These are phyloP conservation scores for Metschnikowia rubicola DNA, from an alignment of 805 yeast species.

Conservation along the genomic window DNA sequence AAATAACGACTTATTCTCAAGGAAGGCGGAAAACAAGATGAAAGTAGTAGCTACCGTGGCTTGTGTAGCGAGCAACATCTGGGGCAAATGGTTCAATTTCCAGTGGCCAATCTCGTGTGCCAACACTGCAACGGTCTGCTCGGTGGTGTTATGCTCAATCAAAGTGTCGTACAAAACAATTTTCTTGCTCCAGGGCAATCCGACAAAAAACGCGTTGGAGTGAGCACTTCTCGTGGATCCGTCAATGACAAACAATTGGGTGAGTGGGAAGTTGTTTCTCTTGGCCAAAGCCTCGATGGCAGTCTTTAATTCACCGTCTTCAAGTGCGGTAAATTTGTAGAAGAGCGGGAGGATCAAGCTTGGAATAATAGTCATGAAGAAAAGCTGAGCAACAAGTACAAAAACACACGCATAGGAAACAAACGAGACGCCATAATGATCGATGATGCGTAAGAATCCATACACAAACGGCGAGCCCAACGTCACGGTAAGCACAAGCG, in stretches of 20 bases:
- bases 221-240: constrained; percentile 97
- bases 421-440: constrained; percentile 74
- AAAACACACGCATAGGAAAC: constrained; percentile 76
- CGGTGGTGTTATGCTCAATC: constrained; percentile 69
- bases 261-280: constrained; percentile 78
- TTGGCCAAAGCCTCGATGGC: constrained; percentile 79
- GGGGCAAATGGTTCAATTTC: constrained; percentile 85
- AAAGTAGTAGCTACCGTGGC: constrained; percentile 62
- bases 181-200: constrained; percentile 95
- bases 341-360: constrained; percentile 87
- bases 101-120: constrained; percentile 99
- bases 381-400: constrained; percentile 65
- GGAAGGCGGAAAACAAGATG: constrained; percentile 72
- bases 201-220: constrained; percentile 94
- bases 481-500: constrained; percentile 46
- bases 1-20: constrained; percentile 75
- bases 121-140: constrained; percentile 86
- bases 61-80: constrained; percentile 64
- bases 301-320: constrained; percentile 81
- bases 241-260: constrained; percentile 82
- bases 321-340: constrained; percentile 86
- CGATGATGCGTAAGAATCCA: constrained; percentile 76
- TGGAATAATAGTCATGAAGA: constrained; percentile 75
- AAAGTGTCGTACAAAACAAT: constrained; percentile 92
- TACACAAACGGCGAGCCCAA: constrained; percentile 74